A percentile compares a stretch with the other conserved stretches of the same genome.
These are phyloP conservation scores for Fomitopsis serialis DNA, from an alignment of 768 basidiomycete genomes.

Conservation along the genomic window DNA sequence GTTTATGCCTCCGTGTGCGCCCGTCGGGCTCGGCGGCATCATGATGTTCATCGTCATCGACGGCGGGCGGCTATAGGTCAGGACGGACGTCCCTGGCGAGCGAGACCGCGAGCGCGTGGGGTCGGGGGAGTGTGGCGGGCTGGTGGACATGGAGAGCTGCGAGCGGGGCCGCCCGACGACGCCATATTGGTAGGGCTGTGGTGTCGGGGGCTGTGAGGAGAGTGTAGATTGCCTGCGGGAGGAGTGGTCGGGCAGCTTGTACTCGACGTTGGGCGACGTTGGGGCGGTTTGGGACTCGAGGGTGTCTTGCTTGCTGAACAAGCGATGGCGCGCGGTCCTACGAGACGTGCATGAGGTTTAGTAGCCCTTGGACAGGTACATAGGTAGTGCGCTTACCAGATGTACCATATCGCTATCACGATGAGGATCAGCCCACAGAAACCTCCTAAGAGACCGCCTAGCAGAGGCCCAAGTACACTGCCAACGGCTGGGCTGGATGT, in stretches of 20 bases:
- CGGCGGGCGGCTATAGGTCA: conserved; percentile 3
- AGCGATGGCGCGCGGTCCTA: conserved; percentile 38
- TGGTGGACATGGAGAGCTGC: conserved; percentile 3
- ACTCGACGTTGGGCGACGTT: conserved; percentile 2
- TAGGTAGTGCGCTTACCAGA: conserved; percentile 34
- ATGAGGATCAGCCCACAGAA: conserved; percentile 44
- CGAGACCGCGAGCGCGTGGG: conserved; percentile 11
- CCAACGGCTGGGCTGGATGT: conserved; percentile 7
- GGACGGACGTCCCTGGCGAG: conserved; percentile 5
- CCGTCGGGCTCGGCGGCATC: conserved; percentile 1
- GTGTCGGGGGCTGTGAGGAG: conserved; percentile 17
- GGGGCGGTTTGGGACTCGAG: not conserved
- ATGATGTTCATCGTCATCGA: not conserved
- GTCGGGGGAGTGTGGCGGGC: conserved; percentile 6
- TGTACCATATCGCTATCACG: conserved; percentile 41
- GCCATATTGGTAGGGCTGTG: conserved; percentile 60
- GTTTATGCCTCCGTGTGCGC: not conserved
- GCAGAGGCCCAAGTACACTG: conserved; percentile 38
- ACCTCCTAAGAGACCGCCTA: conserved; percentile 52
- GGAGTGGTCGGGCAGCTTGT: conserved; percentile 3
- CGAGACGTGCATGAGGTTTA: conserved; percentile 5
- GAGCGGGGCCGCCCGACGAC: conserved; percentile 37
- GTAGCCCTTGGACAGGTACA: conserved; percentile 1
- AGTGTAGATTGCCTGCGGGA: not conserved
- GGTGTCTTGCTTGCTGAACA: conserved; percentile 1